These are phyloP conservation scores for Peniophora sp. DNA, from an alignment of 1,284 basidiomycete species.

Conservation along the genomic window DNA sequence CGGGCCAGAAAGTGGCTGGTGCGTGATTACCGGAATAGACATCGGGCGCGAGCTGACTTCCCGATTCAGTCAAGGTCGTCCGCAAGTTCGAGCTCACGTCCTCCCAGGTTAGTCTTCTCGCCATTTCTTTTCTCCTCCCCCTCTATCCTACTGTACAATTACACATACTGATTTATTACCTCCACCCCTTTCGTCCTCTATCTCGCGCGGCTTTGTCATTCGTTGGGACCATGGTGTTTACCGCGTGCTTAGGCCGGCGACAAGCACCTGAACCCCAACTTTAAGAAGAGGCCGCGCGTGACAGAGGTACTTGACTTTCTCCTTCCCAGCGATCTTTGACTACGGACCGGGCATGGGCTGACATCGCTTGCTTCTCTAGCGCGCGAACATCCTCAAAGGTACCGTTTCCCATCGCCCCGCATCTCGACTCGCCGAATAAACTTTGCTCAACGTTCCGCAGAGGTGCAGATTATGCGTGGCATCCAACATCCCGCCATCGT, in stretches of 20 bases:
- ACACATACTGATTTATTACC: constrained; percentile 6
- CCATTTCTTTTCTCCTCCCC: constrained; percentile 13
- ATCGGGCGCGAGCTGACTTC: constrained; percentile 5
- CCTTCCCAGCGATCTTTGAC: constrained; percentile 14
- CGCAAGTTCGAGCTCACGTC: constrained; percentile 94
- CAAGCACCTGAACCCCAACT: constrained; percentile 86
- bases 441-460: constrained; percentile 29
- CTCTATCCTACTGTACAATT: constrained; percentile 20
- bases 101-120: constrained; percentile 75
- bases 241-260: constrained; percentile 62
- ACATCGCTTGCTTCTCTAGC: constrained; percentile 44
- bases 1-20: constrained; percentile 85
- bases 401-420: constrained; percentile 9
- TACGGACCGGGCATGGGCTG: constrained; percentile 20
- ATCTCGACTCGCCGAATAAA: constrained; percentile 1
- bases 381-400: constrained; percentile 96
- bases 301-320: constrained; percentile 73
- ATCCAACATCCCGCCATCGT: constrained; percentile 87
- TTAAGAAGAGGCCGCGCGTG: constrained; percentile 93
- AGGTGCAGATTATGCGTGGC: constrained; percentile 99
- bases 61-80: constrained; percentile 81
- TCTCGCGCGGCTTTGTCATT: constrained; percentile 24
- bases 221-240: constrained; percentile 11
- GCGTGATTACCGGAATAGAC: constrained; percentile 7
- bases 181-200: neutral